phyloP scores from a whole-genome alignment of 495 filamentous ascomycete genomes.

The Daldinia vernicosa region DNA sequence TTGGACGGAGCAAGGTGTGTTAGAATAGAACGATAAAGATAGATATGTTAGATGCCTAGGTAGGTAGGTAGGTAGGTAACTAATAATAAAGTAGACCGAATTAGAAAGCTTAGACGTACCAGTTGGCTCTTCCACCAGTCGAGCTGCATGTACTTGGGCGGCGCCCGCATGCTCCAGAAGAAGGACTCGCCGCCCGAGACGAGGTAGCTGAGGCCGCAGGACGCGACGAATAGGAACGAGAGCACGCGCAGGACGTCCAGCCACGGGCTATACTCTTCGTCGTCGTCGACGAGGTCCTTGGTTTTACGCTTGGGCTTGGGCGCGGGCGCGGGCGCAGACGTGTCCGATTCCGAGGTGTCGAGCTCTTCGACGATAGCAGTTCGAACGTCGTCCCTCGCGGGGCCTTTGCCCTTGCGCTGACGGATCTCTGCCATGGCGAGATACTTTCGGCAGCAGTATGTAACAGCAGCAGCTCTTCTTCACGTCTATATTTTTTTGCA shows the following conservation, averaged over 20 bases:
- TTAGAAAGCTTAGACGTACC: slow-evolving; percentile 53
- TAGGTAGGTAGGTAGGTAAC: neutral
- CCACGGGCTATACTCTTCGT: slow-evolving; percentile 53
- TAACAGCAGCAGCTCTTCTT: neutral
- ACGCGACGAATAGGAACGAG: slow-evolving; percentile 72
- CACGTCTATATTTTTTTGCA: neutral
- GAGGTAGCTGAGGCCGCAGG: slow-evolving; percentile 78
- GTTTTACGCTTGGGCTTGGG: slow-evolving; percentile 33
- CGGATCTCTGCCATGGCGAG: slow-evolving; percentile 39
- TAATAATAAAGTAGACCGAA: slow-evolving; percentile 7
- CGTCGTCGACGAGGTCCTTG: slow-evolving; percentile 52
- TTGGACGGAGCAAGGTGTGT: slow-evolving; percentile 1
- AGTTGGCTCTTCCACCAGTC: slow-evolving; percentile 70
- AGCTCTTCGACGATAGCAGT: slow-evolving; percentile 41
- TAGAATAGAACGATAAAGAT: slow-evolving; percentile 16
- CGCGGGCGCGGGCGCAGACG: slow-evolving; percentile 19
- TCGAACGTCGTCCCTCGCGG: slow-evolving; percentile 7
- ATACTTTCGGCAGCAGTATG: too few species aligned
- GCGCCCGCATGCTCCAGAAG: slow-evolving; percentile 61
- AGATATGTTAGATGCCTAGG: too few species aligned
- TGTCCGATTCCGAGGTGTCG: slow-evolving; percentile 44
- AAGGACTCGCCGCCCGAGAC: slow-evolving; percentile 75
- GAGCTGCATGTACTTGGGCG: slow-evolving; percentile 72
- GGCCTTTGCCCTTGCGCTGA: slow-evolving; percentile 41
- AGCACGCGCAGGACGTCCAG: slow-evolving; percentile 82